Conservation (phyloP, 768 basidiomycete species). For the Boletus barrowsii region DNA sequence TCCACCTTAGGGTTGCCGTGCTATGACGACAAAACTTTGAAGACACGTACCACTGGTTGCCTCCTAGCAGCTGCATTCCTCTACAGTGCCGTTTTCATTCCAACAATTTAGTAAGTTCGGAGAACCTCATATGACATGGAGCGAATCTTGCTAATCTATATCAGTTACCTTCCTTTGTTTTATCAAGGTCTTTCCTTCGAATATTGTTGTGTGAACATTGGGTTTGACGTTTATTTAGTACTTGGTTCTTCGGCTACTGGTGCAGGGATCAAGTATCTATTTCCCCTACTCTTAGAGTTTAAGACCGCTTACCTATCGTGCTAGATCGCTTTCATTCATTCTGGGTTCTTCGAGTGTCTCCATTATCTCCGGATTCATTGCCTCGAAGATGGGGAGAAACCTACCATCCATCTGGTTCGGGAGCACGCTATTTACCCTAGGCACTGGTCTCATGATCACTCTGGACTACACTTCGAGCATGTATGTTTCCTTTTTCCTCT, state of each 20-base stretch:
- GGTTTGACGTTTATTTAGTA: conserved; percentile 27
- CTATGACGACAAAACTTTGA: background rate
- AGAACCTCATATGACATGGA: background rate
- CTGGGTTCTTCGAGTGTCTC: conserved; percentile 54
- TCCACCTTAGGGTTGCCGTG: background rate
- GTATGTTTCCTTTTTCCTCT: conserved; percentile 29
- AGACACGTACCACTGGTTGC: conserved; percentile 68
- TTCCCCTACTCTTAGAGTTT: conserved; percentile 21
- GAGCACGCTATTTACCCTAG: conserved; percentile 57
- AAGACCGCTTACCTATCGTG: background rate
- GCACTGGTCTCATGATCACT: conserved; percentile 71
- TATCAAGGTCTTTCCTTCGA: conserved; percentile 44
- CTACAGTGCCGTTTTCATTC: conserved; percentile 61
- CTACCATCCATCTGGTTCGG: conserved; percentile 60
- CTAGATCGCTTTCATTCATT: conserved; percentile 72
- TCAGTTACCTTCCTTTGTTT: conserved; percentile 66
- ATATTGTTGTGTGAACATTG: background rate
- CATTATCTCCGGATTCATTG: conserved; percentile 54
- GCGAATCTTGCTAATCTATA: background rate
- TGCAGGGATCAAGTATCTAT: conserved; percentile 64
- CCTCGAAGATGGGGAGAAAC: conserved; percentile 56
- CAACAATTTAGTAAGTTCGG: conserved; percentile 30
- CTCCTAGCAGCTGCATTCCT: conserved; percentile 58
- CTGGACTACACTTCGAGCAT: conserved; percentile 54
- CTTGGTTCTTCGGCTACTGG: conserved; percentile 70